These are phyloP conservation scores for Dalbergia cochinchinensis DNA, from an alignment of 306 rosid genomes.

Conservation along the genomic window DNA sequence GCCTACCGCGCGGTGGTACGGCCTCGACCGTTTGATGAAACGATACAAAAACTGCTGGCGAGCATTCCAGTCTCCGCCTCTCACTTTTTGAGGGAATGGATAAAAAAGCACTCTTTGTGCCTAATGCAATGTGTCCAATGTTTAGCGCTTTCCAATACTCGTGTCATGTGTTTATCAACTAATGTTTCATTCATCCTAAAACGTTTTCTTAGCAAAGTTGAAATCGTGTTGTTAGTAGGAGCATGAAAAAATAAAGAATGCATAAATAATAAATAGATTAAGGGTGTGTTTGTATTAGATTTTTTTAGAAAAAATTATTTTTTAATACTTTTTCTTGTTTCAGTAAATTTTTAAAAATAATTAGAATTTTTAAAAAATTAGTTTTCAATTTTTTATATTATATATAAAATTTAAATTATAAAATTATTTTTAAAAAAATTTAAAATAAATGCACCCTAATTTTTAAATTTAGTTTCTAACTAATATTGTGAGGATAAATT, in stretches of 20 bases:
- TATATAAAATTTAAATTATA: too few species aligned
- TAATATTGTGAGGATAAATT: too few species aligned
- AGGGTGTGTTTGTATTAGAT: too few species aligned
- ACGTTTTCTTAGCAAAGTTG: not conserved
- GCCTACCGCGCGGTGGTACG: not conserved
- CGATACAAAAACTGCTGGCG: not conserved
- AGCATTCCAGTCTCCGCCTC: not conserved
- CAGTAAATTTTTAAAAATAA: too few species aligned
- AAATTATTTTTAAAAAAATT: too few species aligned
- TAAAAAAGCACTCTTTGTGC: not conserved
- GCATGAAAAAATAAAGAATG: not conserved
- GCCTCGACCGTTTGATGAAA: not conserved
- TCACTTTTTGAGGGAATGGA: not conserved
- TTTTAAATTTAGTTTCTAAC: too few species aligned
- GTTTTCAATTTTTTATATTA: too few species aligned
- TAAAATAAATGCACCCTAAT: too few species aligned
- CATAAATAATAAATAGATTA: too few species aligned
- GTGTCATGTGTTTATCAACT: not conserved
- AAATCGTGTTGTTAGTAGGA: not conserved
- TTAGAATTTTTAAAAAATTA: too few species aligned
- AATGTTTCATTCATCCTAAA: not conserved
- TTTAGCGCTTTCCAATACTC: not conserved
- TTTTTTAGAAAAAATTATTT: too few species aligned
- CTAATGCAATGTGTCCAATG: not conserved
- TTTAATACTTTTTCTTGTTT: too few species aligned